phyloP scores from a whole-genome alignment of 208 protist genomes.

The Trichomonas vaginalis region DNA sequence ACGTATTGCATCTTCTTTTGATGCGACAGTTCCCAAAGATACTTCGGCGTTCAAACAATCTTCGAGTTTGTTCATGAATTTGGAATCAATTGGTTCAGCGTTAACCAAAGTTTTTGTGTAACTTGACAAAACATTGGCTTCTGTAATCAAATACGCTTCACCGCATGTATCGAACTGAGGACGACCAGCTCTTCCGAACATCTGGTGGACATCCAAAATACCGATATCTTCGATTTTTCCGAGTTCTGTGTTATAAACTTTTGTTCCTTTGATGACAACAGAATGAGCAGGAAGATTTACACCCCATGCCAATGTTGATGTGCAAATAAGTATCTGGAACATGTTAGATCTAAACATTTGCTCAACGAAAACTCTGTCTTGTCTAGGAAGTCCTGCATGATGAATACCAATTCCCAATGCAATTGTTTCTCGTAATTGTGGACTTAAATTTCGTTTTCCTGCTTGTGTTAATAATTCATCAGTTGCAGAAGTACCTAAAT shows the following conservation, averaged over 20 bases:
- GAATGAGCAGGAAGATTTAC: conserved; percentile 98
- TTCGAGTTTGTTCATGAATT: conserved; percentile 73
- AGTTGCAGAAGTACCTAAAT: neutral
- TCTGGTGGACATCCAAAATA: conserved; percentile 96
- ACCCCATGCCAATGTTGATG: conserved; percentile 99
- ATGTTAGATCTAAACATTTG: conserved; percentile 76
- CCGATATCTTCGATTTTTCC: conserved; percentile 79
- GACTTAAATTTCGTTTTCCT: conserved; percentile 36
- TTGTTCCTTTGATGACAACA: conserved; percentile 99
- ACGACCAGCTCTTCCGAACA: conserved; percentile 95
- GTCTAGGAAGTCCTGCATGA: conserved; percentile 85
- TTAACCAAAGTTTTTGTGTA: conserved; percentile 92
- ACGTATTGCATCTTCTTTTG: conserved; percentile 66
- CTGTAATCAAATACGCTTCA: conserved; percentile 77
- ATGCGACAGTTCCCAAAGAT: conserved; percentile 76
- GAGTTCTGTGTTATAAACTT: conserved; percentile 82
- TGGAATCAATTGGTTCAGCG: conserved; percentile 93
- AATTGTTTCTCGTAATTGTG: conserved; percentile 56
- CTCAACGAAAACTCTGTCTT: conserved; percentile 83
- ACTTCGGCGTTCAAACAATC: conserved; percentile 98
- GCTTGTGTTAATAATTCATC: neutral
- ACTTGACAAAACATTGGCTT: conserved; percentile 78
- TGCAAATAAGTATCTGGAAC: conserved; percentile 84
- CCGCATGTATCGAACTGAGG: conserved; percentile 74
- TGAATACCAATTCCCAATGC: conserved; percentile 95